Evolutionary conservation across 345 rosid species (phyloP).

Genomic region (Syzygium jambos): DNA sequence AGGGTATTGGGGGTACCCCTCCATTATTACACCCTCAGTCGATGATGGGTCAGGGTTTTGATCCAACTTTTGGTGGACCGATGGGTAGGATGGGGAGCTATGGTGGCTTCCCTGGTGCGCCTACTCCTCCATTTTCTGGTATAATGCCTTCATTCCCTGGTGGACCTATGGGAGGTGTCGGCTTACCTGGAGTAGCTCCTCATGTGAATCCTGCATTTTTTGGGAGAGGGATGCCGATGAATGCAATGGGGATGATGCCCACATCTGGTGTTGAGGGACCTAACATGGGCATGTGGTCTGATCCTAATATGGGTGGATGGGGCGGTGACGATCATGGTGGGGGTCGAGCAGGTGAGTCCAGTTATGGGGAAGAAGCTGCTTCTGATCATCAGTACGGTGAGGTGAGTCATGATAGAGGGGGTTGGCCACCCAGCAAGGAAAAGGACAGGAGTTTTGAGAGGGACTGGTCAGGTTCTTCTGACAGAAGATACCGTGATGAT

Average conservation of each 20-base stretch:
- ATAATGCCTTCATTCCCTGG: slow-evolving; percentile 49
- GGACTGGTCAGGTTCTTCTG: slow-evolving; percentile 75
- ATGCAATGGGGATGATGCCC: slow-evolving; percentile 79
- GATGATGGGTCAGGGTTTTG: slow-evolving; percentile 83
- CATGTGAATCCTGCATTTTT: slow-evolving; percentile 87
- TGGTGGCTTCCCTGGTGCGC: slow-evolving; percentile 72
- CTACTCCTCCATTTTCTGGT: slow-evolving; percentile 60
- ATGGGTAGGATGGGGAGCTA: slow-evolving; percentile 73
- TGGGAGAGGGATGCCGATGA: slow-evolving; percentile 67
- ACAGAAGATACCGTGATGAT: slow-evolving; percentile 62
- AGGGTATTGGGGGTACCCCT: slow-evolving; percentile 51
- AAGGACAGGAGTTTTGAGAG: slow-evolving; percentile 62
- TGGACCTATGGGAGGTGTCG: slow-evolving; percentile 47
- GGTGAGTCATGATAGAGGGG: slow-evolving; percentile 56
- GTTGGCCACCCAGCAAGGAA: slow-evolving; percentile 46
- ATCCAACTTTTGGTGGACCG: slow-evolving; percentile 73
- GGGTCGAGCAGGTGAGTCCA: slow-evolving; percentile 70
- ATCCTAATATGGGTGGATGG: slow-evolving; percentile 67
- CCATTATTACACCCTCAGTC: slow-evolving; percentile 65
- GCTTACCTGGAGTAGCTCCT: slow-evolving; percentile 81
- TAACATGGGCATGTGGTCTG: slow-evolving; percentile 77
- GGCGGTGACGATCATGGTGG: slow-evolving; percentile 65
- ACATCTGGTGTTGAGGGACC: slow-evolving; percentile 58
- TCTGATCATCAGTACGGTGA: slow-evolving; percentile 80
- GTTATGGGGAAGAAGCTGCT: slow-evolving; percentile 83